phyloP scores from a whole-genome alignment of 2,329 filamentous ascomycete genomes.

The Rutstroemia sp. region DNA sequence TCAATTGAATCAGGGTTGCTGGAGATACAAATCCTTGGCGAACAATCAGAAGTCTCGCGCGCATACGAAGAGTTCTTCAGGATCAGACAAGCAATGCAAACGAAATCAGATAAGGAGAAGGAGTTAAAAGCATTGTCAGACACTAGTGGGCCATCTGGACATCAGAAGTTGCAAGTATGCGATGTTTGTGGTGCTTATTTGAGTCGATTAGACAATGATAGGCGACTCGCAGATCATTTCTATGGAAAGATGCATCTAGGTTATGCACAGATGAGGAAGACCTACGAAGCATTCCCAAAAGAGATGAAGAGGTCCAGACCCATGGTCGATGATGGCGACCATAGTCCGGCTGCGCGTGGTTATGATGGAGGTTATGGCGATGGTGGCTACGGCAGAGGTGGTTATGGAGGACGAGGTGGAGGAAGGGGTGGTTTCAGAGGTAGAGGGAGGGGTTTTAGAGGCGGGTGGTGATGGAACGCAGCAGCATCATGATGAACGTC shows the following conservation, averaged over 20 bases:
- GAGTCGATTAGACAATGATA: conserved; percentile 85
- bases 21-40: conserved; percentile 79
- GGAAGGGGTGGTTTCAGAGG: conserved; percentile 23
- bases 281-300: conserved; percentile 77
- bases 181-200: conserved; percentile 97
- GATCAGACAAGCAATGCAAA: conserved; percentile 69
- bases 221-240: conserved; percentile 90
- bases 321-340: conserved; percentile 44
- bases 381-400: conserved; percentile 33
- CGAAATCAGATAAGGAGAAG: conserved; percentile 76
- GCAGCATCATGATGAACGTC: background rate
- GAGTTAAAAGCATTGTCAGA: conserved; percentile 88
- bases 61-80: conserved; percentile 86
- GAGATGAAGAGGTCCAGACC: conserved; percentile 69
- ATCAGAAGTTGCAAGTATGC: conserved; percentile 97
- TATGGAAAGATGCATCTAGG: conserved; percentile 99
- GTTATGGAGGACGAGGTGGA: conserved; percentile 28
- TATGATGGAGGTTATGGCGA: conserved; percentile 47
- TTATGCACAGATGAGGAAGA: conserved; percentile 97
- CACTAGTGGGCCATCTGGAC: conserved; percentile 84
- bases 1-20: conserved; percentile 76
- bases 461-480: conserved; percentile 18
- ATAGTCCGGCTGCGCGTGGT: conserved; percentile 43
- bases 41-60: conserved; percentile 70
- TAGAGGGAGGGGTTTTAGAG: conserved; percentile 20